A percentile compares a stretch with the other conserved stretches of the same genome.
phyloP scores from a whole-genome alignment of 257 asterid species.

The Ilex aquifolium region DNA sequence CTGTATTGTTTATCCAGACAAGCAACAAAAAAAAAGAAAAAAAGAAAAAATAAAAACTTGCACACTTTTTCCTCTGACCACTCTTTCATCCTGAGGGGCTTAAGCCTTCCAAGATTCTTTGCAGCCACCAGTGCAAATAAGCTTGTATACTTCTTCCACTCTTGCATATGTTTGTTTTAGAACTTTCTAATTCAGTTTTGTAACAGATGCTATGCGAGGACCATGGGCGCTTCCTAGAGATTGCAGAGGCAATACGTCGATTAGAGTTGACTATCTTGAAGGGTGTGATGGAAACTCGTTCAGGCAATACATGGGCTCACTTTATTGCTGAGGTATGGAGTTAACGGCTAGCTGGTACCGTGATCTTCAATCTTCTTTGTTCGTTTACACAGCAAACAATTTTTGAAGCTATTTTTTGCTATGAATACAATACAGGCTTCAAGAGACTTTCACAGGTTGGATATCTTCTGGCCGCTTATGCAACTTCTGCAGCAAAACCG shows the following conservation, averaged over 20 bases:
- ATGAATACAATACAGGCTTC: slow-evolving; percentile 43
- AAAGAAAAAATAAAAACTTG: no score
- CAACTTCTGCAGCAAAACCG: no score
- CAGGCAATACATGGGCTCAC: slow-evolving; percentile 59
- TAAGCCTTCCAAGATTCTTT: background rate
- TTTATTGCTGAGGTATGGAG: slow-evolving; percentile 74
- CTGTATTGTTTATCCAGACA: no score
- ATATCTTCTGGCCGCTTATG: no score
- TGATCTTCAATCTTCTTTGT: background rate
- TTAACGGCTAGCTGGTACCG: background rate
- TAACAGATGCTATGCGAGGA: slow-evolving; percentile 71
- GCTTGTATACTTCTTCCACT: background rate
- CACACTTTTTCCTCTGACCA: background rate
- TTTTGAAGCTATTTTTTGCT: no score
- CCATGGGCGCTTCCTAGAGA: slow-evolving; percentile 69
- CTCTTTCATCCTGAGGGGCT: background rate
- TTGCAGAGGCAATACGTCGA: slow-evolving; percentile 73
- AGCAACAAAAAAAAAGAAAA: no score
- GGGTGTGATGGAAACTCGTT: slow-evolving; percentile 60
- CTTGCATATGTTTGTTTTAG: background rate
- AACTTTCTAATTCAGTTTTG: background rate
- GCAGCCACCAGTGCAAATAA: background rate
- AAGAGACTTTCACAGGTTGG: no score
- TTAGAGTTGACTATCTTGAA: slow-evolving; percentile 59
- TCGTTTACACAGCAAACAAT: background rate